Evolutionary conservation across 768 basidiomycete species (phyloP).

Genomic region (Mycena leptocephala): DNA sequence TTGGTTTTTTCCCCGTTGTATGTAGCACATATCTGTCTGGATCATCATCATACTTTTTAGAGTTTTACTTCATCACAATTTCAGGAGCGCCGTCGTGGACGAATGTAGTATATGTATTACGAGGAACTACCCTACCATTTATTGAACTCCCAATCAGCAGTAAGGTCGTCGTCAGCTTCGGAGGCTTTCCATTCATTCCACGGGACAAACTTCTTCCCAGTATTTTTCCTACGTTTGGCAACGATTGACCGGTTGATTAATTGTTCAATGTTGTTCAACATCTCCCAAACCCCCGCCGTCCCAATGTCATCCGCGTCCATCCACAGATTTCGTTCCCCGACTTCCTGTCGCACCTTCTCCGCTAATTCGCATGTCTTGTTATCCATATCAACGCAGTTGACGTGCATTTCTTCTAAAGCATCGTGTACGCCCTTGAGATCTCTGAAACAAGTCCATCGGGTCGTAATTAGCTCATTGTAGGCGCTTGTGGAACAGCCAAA

Average conservation of each 20-base stretch:
- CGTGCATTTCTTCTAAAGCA: constrained; percentile 86
- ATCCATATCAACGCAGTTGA: constrained; percentile 83
- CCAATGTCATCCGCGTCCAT: constrained; percentile 64
- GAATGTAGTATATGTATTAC: constrained; percentile 20
- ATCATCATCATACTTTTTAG: constrained; percentile 13
- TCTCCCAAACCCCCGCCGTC: constrained; percentile 66
- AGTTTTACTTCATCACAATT: constrained; percentile 18
- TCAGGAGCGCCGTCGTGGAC: constrained; percentile 7
- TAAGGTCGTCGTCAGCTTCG: constrained; percentile 43
- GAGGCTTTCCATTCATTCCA: constrained; percentile 69
- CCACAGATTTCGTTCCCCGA: constrained; percentile 69
- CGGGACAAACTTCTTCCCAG: constrained; percentile 16
- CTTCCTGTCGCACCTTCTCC: constrained; percentile 75
- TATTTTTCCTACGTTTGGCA: constrained; percentile 5
- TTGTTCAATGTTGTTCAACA: constrained; percentile 69
- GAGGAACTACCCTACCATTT: constrained; percentile 55
- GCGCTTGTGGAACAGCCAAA: constrained; percentile 91
- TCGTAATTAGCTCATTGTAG: constrained; percentile 91
- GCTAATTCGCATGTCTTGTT: constrained; percentile 72
- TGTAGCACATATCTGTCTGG: constrained; percentile 23
- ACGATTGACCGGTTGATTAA: constrained; percentile 37
- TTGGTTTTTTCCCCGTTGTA: constrained; percentile 17
- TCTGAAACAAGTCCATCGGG: constrained; percentile 89
- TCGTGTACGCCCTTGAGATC: constrained; percentile 84
- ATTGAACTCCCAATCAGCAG: constrained; percentile 67